Base-by-base conservation (phyloP, 768 basidiomycete genomes). In the Leucocoprinus leucothites region DNA sequence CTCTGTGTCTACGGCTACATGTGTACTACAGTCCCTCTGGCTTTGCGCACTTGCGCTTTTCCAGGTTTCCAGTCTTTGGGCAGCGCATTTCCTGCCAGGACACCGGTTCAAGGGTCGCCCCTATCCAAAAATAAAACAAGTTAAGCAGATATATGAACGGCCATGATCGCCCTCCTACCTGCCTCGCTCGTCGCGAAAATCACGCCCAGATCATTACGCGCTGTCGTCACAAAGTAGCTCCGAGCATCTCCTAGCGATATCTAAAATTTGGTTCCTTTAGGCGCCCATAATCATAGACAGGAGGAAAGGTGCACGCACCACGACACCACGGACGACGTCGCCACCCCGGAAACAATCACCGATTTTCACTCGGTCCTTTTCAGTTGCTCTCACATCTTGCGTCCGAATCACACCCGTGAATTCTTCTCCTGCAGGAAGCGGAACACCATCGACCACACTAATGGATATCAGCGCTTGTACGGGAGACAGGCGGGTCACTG, bases 21-120 rank as follows among this genome's bases (percentile, higher is more conserved):
- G 54, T 34, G 51, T 55, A 41, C 61, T 72, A 85, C 65, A 85
- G 57, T 45, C 77, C 80, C 58, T 91, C 85, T 52, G 91, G 91
- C 67, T 91, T 92, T 40, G 91, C 91, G 62, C 90, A 92, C 66
- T 94, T 94, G 56, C 92, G 80, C 61, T 82, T 88, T 67, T 94
- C 92, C 44, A 86, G 73, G 59, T 75, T 80, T 3, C 91, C 89
- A 14, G 91, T 92, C 66, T 83, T 85, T 18, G 89, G 84, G 65
- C 91, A 93, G 19, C 89, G 81, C 92, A 94, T 94, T 68, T 89
- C 89, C 70, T 90, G 85, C 92, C 92, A 94, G 1, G 89, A 91
- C 13, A 91, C 82, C 0, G 92, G 88, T 55, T 89, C 85, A 82
- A 94, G 86, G 21, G 88, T 88, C 9, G 81, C 84, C 51, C 91